Evolutionary conservation across 192 early-diverging fungal species (phyloP), one percentile per base, ranked within the genome.

Genomic region (Mortierella hygrophila): DNA sequence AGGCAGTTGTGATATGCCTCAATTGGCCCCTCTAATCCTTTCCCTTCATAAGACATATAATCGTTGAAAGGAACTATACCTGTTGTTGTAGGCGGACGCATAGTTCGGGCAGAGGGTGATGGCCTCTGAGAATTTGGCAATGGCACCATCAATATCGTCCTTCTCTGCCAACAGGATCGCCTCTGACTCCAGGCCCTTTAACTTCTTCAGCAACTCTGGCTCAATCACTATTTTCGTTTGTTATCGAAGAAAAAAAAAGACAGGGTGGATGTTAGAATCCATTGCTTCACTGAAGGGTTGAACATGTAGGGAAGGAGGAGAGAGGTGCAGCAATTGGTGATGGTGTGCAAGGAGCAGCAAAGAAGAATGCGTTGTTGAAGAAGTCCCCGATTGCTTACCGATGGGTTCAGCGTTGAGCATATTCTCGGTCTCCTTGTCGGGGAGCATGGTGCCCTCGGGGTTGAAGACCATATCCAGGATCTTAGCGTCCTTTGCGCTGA

Each of bases 11-110:
- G n/a, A 49, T 32, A 49, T 44, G 16, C 20, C 49, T 52, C 18
- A 52, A 5, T 21, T 52, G 44, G 13, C 13, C 15, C 44, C 11
- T 46, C 42, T 13, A 13, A 52, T 52, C 49, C 49, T 52, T 20
- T 21, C 49, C 20, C 5, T 5, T 52, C 49, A 52, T 2, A 52
- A 52, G 16, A 21, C 3, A 6, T 1, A 21, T 1, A 52, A 3
- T 21, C 18, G 18, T 35, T 70, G 38, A 3, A 57, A 21, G 52
- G 18, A 40, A 40, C 3, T 5, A 40, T 90, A 90, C 89, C 90
- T 78, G 84, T 91, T 91, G 75, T 91, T 91, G 60, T 91, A 91
- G 6, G 60, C 86, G 21, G 90, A 91, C 29, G 89, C 88, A 80
- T 91, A 91, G 78, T 81, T 83, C 23, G 80, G 77, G 74, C 89